Percentiles rank a stretch among this genome's conserved stretches.
These are phyloP conservation scores for Aspergillus pseudoglaucus DNA, from an alignment of 2,329 filamentous ascomycete species.

Conservation along the genomic window DNA sequence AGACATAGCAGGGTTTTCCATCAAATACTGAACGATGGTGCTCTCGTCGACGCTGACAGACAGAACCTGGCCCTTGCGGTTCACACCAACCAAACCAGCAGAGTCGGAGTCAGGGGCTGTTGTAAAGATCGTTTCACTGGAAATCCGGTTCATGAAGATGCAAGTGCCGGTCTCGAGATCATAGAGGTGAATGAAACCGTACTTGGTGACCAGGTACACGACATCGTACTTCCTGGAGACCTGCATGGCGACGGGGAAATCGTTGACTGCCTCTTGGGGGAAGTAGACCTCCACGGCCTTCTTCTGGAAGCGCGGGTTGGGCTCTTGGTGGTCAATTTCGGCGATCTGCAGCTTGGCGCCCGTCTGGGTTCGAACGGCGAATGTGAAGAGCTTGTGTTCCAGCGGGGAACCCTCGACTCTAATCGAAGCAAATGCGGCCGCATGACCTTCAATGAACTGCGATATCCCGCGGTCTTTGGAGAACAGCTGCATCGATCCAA, in stretches of 20 bases:
- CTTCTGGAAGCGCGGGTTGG: constrained; percentile 86
- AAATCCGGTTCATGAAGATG: constrained; percentile 99
- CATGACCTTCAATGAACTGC: constrained; percentile 95
- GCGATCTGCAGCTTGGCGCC: constrained; percentile 96
- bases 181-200: constrained; percentile 97
- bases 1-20: constrained; percentile 92
- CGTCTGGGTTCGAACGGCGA: constrained; percentile 81
- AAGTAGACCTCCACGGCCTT: constrained; percentile 98
- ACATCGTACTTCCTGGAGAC: constrained; percentile 95
- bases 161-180: constrained; percentile 92
- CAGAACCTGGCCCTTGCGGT: constrained; percentile 94
- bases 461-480: constrained; percentile 94
- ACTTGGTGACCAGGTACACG: constrained; percentile 96
- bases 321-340: constrained; percentile 87
- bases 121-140: constrained; percentile 97
- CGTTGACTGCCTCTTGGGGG: constrained; percentile 87
- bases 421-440: constrained; percentile 86
- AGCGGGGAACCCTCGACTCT: constrained; percentile 80
- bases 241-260: constrained; percentile 97
- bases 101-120: constrained; percentile 78
- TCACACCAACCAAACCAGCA: constrained; percentile 85
- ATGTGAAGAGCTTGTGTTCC: constrained; percentile 94
- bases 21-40: constrained; percentile 86
- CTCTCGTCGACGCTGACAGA: constrained; percentile 89
- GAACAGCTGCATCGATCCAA: constrained; percentile 94